Evolutionary conservation across 306 rosid species (phyloP), one percentile per base, ranked within the genome.

Genomic region (Sophora flavescens): DNA sequence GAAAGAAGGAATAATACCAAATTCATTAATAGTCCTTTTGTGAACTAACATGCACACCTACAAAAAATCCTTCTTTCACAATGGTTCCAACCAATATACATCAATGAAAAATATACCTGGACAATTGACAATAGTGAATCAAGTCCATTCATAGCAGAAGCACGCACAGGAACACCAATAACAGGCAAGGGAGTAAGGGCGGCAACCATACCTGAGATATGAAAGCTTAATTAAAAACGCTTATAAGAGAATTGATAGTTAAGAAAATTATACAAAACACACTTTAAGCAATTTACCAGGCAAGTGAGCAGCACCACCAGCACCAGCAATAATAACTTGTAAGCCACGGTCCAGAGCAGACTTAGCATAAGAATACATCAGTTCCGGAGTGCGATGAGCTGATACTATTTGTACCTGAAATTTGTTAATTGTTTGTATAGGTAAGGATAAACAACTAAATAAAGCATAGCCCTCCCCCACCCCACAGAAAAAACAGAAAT

Each of bases 301-400:
- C 87, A 90, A 89, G 87, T 95, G 97, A 48, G 98, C 96, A 68
- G 99, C 97, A 22, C 91, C 97, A 60, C 97, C 98, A 52, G 96
- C 97, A 74, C 99, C 97, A 69, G 97, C 99, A 88, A 95, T 95
- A 76, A 95, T 90, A 83, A 90, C 87, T 78, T 87, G 78, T 77
- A 92, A 83, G 80, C 97, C 99, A 81, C 88, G 87, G 39, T 81
- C 85, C 7, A 36, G 82, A 70, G 97, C 97, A 78, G 89, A 81
- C 6, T 61, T 68, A 32, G 99, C 97, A 85, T 89, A 95, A 30
- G 90, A 82, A 76, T 77, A 83, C 97, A 95, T 92, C 86, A 87
- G 48, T 15, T 89, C 89, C 3, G 97, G 98, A 67, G 99, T 95
- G 6, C 92, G 87, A 59, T 95, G 99, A 0, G 97, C 99, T 64